phyloP scores from a whole-genome alignment of 129 eudicot genomes.

The Escallonia rubra region DNA sequence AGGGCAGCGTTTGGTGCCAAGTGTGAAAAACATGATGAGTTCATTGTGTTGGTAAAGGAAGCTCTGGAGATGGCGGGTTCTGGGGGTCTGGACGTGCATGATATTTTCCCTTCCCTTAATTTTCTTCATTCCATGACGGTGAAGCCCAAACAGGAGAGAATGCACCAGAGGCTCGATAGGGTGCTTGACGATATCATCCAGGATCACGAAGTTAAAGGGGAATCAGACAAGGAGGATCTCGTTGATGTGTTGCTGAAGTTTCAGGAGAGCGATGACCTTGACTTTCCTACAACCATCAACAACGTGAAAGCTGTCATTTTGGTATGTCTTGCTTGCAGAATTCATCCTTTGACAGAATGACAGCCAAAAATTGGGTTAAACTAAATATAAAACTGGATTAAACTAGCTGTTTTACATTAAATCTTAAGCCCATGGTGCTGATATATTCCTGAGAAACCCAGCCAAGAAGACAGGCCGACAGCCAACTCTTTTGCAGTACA shows the following conservation, averaged over 20 bases:
- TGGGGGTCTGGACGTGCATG: background rate
- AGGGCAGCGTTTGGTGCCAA: constrained; percentile 12
- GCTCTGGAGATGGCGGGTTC: background rate
- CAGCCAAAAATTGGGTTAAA: too few species aligned
- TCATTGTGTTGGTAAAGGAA: constrained; percentile 2
- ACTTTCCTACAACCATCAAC: constrained; percentile 4
- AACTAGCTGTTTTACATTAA: too few species aligned
- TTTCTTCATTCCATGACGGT: too few species aligned
- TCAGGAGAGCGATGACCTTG: constrained; percentile 12
- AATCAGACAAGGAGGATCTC: background rate
- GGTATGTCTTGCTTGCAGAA: background rate
- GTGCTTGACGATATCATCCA: too few species aligned
- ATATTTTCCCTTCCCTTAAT: constrained; percentile 4
- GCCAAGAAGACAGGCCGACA: too few species aligned
- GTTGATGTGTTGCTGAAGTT: constrained; percentile 13
- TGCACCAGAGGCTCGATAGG: too few species aligned
- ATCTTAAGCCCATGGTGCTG: too few species aligned
- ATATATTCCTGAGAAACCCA: too few species aligned
- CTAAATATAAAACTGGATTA: too few species aligned
- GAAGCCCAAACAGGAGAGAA: too few species aligned
- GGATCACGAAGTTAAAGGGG: background rate
- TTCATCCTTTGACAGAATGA: too few species aligned
- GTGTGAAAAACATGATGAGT: constrained; percentile 5
- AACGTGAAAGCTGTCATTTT: constrained; percentile 14
- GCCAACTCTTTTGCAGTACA: too few species aligned